Evolutionary conservation across 1,284 basidiomycete species (phyloP), one percentile per base, ranked within the genome.

Genomic region (Amylostereum areolatum): DNA sequence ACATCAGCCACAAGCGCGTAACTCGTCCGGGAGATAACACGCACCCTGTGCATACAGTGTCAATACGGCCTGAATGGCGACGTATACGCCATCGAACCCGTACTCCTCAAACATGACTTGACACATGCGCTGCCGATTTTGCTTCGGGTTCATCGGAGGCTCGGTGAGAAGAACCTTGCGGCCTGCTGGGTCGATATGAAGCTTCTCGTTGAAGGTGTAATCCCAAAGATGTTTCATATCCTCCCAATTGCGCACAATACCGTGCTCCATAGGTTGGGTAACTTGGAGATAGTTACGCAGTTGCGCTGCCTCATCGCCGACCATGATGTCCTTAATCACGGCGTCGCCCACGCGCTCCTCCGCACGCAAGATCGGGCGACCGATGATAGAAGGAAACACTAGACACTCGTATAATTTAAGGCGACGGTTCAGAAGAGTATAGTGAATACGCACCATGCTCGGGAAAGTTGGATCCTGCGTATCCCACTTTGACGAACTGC

Each of bases 41-140:
- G 53, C 58, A 94, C 94, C 95, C 76, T 98, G 96, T 10, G 96
- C 96, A 66, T 98, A 98, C 11, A 99, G 77, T 6, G 97, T 99
- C 64, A 99, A 73, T 41, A 99, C 97, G 3, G 96, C 97, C 75
- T 99, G 97, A 58, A 99, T 98, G 25, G 96, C 96, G 1, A 99
- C 86, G 66, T 99, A 99, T 51, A 99, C 92, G 0, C 93, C 92
- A 25, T 86, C 86, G 62, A 99, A 97, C 4, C 92, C 92, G 67
- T 98, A 99, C 60, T 97, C 90, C 72, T 99, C 97, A 65, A 99
- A 98, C 96, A 99, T 99, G 65, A 98, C 92, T 69, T 99, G 87
- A 53, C 85, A 88, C 95, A 99, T 98, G 64, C 82, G 78, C 68
- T 95, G 86, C 60, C 97, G 73, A 69, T 99, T 99, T 57, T 72